Base-by-base conservation (phyloP, 1,284 basidiomycete species). In the Marasmius sp. region DNA sequence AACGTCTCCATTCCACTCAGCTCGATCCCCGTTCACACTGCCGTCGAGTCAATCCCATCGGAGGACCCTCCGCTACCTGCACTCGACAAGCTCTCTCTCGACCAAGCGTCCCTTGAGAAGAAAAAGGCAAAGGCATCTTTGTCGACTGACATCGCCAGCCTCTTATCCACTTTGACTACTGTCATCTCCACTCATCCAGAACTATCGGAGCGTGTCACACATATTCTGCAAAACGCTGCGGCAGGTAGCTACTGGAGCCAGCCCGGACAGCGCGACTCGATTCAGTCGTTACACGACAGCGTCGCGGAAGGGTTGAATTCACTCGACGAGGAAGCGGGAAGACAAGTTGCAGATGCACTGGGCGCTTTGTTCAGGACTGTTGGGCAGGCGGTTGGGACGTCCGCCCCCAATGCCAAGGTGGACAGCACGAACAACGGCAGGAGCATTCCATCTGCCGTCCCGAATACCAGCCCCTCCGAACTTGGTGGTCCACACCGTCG, bases 171-270 rank as follows among this genome's bases (percentile, higher is more conserved):
- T 2, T 70, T 91, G 57, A 82, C 80, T 39, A 75, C 70, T 20
- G 78, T 85, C 27, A 73, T 92, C 52, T 74, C 81, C 0, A 72
- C 82, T 8, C 88, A 92, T 67, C 91, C 91, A 2, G 89, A 92
- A 66, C 72, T 92, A 11, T 83, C 86, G 1, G 86, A 89, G 63
- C 81, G 81, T 43, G 69, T 92, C 59, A 85, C 83, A 58, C 86
- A 83, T 67, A 82, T 92, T 49, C 69, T 86, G 41, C 76, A 77
- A 58, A 89, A 91, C 66, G 77, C 86, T 8, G 41, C 41, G 41
- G 41, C 41, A 43, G 11, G 41, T n/a, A 43, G 41, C 41, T 43
- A 43, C 6, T 43, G 41, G n/a, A 43, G 41, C 11, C 41, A 43
- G 41, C 41, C 41, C n/a, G 41, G 41, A 43, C n/a, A 43, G 11